Conservation (phyloP, 768 basidiomycete species). For the Favolaschia claudopus region DNA sequence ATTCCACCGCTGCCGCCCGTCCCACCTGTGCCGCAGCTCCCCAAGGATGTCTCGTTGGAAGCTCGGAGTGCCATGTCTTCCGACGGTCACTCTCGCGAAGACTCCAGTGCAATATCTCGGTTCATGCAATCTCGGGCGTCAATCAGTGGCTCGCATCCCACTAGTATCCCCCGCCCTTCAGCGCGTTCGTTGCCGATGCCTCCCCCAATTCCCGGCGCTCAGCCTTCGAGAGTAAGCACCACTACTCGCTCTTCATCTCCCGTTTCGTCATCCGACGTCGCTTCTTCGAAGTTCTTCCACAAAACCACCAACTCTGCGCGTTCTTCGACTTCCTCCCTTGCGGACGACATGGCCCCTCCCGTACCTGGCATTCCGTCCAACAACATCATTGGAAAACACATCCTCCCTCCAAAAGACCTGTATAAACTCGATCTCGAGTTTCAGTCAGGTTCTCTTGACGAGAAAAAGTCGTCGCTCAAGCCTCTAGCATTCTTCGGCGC, state of each 20-base stretch:
- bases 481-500: conserved; percentile 17
- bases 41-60: conserved; percentile 44
- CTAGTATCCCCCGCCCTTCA: conserved; percentile 12
- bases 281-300: conserved; percentile 61
- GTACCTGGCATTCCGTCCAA: conserved; percentile 29
- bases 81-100: conserved; percentile 24
- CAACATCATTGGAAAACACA: conserved; percentile 48
- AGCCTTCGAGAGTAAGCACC: conserved; percentile 48
- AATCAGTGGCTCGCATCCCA: conserved; percentile 20
- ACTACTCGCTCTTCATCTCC: conserved; percentile 70
- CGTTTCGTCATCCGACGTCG: conserved; percentile 63
- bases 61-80: conserved; percentile 20
- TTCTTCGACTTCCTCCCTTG: conserved; percentile 67
- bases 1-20: conserved; percentile 20
- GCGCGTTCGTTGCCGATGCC: conserved; percentile 21
- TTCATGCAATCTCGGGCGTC: conserved; percentile 35
- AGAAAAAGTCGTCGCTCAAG: conserved; percentile 11
- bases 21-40: conserved; percentile 42
- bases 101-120: conserved; percentile 25
- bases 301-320: conserved; percentile 51
- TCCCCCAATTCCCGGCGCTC: conserved; percentile 22
- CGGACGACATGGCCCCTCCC: conserved; percentile 48
- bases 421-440: conserved; percentile 43
- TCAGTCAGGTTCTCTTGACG: conserved; percentile 13
- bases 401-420: conserved; percentile 65